Evolutionary conservation across 2,329 filamentous ascomycete species (phyloP), one percentile per base, ranked within the genome.

Genomic region (Phyllosticta citribraziliensis): DNA sequence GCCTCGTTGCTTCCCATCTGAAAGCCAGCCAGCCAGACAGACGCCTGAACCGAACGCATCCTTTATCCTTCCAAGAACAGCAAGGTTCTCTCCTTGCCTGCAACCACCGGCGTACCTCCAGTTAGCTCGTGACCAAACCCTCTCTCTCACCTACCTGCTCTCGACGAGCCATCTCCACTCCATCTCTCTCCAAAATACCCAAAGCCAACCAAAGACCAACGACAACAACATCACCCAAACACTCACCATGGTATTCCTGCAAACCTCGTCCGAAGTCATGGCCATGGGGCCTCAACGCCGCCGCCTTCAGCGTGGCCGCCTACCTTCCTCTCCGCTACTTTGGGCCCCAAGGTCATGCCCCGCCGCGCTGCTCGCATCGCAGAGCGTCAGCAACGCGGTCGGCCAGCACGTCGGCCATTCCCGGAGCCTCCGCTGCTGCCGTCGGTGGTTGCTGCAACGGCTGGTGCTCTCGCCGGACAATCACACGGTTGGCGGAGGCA

Each of bases 281-380:
- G 59, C 59, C 55, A 54, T 61, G 30, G 55, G n/a, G 54, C 27
- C 54, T 61, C 47, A 61, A 61, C 27, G 10, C 33, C 11, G 19
- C 59, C 22, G 59, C 59, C 54, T 56, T 61, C n/a, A 55, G 59
- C 30, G 59, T 61, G 2, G 59, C 59, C 20, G 30, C 59, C 54
- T 61, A 61, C 27, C 59, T 61, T 3, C 59, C 59, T 5, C 27
- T 30, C 19, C 59, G 59, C 50, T 61, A 61, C 53, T 61, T 61
- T 9, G 59, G 59, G 27, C 59, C n/a, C 59, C 27, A 56, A 50
- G 40, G 17, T 61, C 19, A 56, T 61, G 54, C 59, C 59, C 9
- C 59, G 59, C 55, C 59, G 59, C 30, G 59, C 59, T 2, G 59
- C 59, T 17, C 40, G 53, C 19, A 54, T 54, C 14, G 52, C 55